These are phyloP conservation scores for Tubosaeta sp. DNA, from an alignment of 768 basidiomycete species.

Conservation along the genomic window DNA sequence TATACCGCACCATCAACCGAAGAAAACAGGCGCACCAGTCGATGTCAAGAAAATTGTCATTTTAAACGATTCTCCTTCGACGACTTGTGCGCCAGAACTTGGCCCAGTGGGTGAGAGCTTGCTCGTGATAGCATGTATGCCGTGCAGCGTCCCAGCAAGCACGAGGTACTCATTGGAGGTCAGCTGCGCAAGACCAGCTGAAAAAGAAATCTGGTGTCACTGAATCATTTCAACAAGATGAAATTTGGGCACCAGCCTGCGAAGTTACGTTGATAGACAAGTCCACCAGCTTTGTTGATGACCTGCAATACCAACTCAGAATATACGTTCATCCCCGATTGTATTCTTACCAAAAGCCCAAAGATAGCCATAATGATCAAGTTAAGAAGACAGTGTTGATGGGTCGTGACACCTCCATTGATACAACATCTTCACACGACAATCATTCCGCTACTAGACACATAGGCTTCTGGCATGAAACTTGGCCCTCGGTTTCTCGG, in stretches of 20 bases:
- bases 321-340: not conserved
- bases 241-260: conserved; percentile 51
- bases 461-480: conserved; percentile 13
- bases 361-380: conserved; percentile 72
- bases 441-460: not conserved
- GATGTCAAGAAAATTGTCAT: conserved; percentile 85
- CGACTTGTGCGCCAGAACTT: conserved; percentile 89
- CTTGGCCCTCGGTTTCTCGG: conserved; percentile 1
- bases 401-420: too few relatives aligned
- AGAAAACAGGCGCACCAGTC: conserved; percentile 56
- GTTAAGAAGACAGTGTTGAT: conserved; percentile 3
- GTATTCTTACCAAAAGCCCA: conserved; percentile 67
- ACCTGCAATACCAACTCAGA: conserved; percentile 46
- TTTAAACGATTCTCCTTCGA: conserved; percentile 94
- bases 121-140: conserved; percentile 97
- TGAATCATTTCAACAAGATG: not conserved
- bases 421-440: conserved; percentile 15
- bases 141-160: conserved; percentile 93
- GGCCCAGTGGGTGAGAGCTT: conserved; percentile 78
- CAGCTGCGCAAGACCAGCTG: conserved; percentile 88
- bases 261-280: conserved; percentile 91
- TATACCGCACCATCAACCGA: not conserved
- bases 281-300: conserved; percentile 97
- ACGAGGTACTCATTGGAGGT: conserved; percentile 95
- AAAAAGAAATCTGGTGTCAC: not conserved